These are phyloP conservation scores for Pichia cactophila DNA, from an alignment of 1,139 yeast species.

Conservation along the genomic window DNA sequence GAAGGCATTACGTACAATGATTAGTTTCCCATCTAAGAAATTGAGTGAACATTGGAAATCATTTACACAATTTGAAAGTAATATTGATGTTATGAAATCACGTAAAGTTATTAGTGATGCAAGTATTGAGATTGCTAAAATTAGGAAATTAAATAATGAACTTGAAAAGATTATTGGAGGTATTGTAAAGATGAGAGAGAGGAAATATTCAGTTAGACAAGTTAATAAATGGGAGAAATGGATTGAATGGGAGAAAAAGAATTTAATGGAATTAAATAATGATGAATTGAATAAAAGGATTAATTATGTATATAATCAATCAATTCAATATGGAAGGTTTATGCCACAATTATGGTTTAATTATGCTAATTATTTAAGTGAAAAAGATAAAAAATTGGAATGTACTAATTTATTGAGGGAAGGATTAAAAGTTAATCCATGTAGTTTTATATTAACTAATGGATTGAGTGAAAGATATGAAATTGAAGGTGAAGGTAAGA, in stretches of 20 bases:
- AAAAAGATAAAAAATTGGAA: slow-evolving; percentile 17
- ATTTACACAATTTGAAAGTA: slow-evolving; percentile 80
- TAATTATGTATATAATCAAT: slow-evolving; percentile 67
- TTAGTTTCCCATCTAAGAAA: slow-evolving; percentile 64
- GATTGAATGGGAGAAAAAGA: slow-evolving; percentile 72
- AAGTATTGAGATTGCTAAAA: slow-evolving; percentile 83
- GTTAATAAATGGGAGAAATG: slow-evolving; percentile 59
- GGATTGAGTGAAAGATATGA: slow-evolving; percentile 57
- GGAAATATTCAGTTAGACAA: slow-evolving; percentile 33
- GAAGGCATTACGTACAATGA: slow-evolving; percentile 62
- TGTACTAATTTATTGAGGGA: slow-evolving; percentile 38
- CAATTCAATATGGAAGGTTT: slow-evolving; percentile 60
- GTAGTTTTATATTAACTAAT: slow-evolving; percentile 59
- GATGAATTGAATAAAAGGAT: slow-evolving; percentile 49
- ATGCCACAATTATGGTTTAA: slow-evolving; percentile 85
- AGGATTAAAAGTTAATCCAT: slow-evolving; percentile 62
- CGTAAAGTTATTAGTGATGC: slow-evolving; percentile 79
- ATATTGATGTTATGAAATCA: slow-evolving; percentile 56
- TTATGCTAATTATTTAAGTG: slow-evolving; percentile 30
- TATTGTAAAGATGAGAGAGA: slow-evolving; percentile 29
- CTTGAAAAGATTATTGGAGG: slow-evolving; percentile 32
- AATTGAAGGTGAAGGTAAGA: slow-evolving; percentile 47
- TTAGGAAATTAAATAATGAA: slow-evolving; percentile 72
- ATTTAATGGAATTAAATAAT: slow-evolving; percentile 55
- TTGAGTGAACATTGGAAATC: slow-evolving; percentile 71